Conservation (phyloP, 306 rosid genomes). For the Inga leiocalycina region DNA sequence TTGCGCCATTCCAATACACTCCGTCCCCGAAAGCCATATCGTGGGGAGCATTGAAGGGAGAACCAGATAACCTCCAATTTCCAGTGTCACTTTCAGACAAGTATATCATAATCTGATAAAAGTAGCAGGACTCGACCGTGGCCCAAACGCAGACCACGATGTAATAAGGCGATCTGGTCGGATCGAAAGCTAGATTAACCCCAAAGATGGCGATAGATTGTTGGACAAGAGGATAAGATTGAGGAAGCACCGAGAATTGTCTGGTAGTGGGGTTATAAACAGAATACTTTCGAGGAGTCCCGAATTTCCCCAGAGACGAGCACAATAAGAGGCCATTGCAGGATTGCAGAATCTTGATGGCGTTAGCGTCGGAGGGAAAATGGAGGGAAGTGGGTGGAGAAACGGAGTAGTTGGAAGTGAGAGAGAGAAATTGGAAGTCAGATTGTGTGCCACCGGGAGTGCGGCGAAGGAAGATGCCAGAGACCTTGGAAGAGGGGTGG, state of each 20-base stretch:
- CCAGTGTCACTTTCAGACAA: slow-evolving; percentile 28
- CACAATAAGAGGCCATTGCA: slow-evolving; percentile 43
- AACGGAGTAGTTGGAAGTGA: background rate
- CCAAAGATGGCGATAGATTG: background rate
- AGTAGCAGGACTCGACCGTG: background rate
- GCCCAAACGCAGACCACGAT: slow-evolving; percentile 28
- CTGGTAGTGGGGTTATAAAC: slow-evolving; percentile 39
- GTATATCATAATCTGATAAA: slow-evolving; percentile 37
- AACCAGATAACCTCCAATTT: slow-evolving; percentile 33
- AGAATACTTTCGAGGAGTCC: background rate
- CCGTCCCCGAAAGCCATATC: slow-evolving; percentile 33
- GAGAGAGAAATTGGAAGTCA: background rate
- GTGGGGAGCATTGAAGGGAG: slow-evolving; percentile 8
- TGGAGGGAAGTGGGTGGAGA: slow-evolving; percentile 26
- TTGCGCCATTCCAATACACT: slow-evolving; percentile 39
- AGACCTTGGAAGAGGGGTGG: slow-evolving; percentile 21
- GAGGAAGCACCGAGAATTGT: slow-evolving; percentile 33
- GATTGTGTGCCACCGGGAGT: background rate
- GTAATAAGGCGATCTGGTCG: slow-evolving; percentile 29
- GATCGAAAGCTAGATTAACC: slow-evolving; percentile 39
- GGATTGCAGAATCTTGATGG: slow-evolving; percentile 25
- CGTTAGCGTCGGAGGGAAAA: slow-evolving; percentile 10
- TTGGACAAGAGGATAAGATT: background rate
- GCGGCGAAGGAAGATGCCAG: slow-evolving; percentile 31
- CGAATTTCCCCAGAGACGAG: slow-evolving; percentile 1